A percentile compares a stretch with the other conserved stretches of the same genome.
Conservation (phyloP, 108 stramenopile species). For the Skeletonema potamos region DNA sequence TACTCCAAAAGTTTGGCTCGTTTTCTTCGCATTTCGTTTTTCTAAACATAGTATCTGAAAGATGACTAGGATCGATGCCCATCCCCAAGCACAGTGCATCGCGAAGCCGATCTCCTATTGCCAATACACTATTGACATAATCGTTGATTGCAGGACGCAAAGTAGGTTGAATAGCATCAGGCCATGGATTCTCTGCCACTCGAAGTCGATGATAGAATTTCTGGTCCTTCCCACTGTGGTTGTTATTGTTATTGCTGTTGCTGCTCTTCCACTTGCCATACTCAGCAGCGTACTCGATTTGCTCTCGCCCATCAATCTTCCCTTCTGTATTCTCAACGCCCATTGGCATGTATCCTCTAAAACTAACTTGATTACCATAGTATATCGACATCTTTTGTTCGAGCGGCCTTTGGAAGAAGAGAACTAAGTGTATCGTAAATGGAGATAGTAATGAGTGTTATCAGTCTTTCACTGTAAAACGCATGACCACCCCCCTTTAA, state of each 20-base stretch:
- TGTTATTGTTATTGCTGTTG: neutral
- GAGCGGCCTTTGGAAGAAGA: slow-evolving; percentile 57
- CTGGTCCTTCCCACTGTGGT: neutral
- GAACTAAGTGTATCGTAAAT: no score
- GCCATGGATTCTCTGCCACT: slow-evolving; percentile 57
- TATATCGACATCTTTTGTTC: slow-evolving; percentile 58
- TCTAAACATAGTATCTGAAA: slow-evolving; percentile 28
- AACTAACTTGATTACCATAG: slow-evolving; percentile 55
- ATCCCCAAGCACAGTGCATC: slow-evolving; percentile 61
- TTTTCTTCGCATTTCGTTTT: slow-evolving; percentile 5
- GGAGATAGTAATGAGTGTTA: no score
- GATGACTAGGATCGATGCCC: slow-evolving; percentile 34
- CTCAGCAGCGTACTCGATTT: slow-evolving; percentile 72
- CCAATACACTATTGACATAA: slow-evolving; percentile 42
- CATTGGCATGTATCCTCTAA: slow-evolving; percentile 73
- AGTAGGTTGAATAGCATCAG: slow-evolving; percentile 46
- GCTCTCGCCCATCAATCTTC: slow-evolving; percentile 63
- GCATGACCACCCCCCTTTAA: no score
- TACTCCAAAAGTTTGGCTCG: slow-evolving; percentile 59
- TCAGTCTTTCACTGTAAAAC: no score
- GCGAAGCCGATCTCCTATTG: slow-evolving; percentile 48
- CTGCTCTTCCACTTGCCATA: neutral
- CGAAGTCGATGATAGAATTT: slow-evolving; percentile 53
- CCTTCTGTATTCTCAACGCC: slow-evolving; percentile 77
- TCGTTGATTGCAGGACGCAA: slow-evolving; percentile 39